Evolutionary conservation across 2,329 filamentous ascomycete species (phyloP), one percentile per base, ranked within the genome.

Genomic region (Penicillium rolfsii): DNA sequence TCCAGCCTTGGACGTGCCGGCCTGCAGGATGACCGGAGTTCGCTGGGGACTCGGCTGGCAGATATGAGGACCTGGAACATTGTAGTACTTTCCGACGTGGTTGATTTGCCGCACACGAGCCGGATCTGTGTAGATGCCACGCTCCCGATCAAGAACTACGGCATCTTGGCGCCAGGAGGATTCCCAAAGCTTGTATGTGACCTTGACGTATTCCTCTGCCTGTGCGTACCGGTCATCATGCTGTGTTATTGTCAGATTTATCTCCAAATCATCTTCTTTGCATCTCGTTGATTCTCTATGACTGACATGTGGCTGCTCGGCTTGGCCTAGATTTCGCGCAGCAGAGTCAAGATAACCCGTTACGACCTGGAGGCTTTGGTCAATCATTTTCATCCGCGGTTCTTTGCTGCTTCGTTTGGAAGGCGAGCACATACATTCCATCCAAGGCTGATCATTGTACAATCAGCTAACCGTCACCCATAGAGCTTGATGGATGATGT

Each of bases 1-100:
- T 1, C 88, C 89, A 0, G 87, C 82, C 53, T 82, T 84, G 0
- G 86, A 89, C 0, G 88, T 89, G 0, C 89, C 89, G 0, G 89
- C 89, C 72, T 91, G 89, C 3, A 91, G 80, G 4, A 91, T 82
- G 1, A 91, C 79, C 0, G 89, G 89, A 1, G 88, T 90, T 3
- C 89, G 79, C 67, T 91, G 89, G 0, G 87, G 88, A 52, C 83
- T 84, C 0, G 88, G 88, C 55, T 89, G 83, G 58, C 85, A 86
- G 65, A 90, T 82, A 64, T 90, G 86, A 26, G 87, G 87, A 0
- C 88, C 87, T 0, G 86, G 85, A 0, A 90, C 85, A 0, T 74
- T 80, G 76, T 86, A 90, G 73, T 85, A 86, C 70, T 86, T 86
- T 3, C 87, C 88, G 0, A 81, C 69, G 71, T 91, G 89, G 72